phyloP scores from a whole-genome alignment of 345 rosid species.

The Xanthoceras sorbifolium region DNA sequence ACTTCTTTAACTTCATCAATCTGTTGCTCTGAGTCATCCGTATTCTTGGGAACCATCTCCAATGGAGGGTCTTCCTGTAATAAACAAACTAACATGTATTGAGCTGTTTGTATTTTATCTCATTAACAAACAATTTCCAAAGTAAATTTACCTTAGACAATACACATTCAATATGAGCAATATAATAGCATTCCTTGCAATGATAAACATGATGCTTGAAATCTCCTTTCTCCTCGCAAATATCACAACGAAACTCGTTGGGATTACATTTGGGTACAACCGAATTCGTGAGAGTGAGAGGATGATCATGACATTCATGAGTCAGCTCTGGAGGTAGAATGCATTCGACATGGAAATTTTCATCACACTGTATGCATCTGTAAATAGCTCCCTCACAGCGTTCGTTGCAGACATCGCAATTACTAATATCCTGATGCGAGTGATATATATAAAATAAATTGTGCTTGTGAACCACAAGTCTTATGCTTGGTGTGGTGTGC shows the following conservation, averaged over 20 bases:
- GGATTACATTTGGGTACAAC: not conserved
- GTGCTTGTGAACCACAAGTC: not conserved
- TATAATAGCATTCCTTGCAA: slow-evolving; percentile 21
- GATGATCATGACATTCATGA: not conserved
- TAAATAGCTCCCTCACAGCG: too few relatives aligned
- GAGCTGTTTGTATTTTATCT: too few relatives aligned
- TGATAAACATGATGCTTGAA: slow-evolving; percentile 23
- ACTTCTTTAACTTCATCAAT: too few relatives aligned
- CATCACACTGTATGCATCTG: not conserved
- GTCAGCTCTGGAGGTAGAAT: not conserved
- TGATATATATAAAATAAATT: not conserved
- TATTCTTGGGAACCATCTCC: not conserved
- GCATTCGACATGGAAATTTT: not conserved
- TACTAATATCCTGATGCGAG: too few relatives aligned
- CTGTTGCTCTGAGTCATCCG: not conserved
- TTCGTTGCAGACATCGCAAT: too few relatives aligned
- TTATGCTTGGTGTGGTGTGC: not conserved
- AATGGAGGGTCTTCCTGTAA: not conserved
- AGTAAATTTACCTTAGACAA: not conserved
- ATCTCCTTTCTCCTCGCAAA: slow-evolving; percentile 18
- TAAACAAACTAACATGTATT: too few relatives aligned
- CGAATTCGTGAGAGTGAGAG: not conserved
- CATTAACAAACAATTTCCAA: too few relatives aligned
- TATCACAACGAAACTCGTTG: not conserved
- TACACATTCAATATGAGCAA: slow-evolving; percentile 33